Base-by-base conservation (phyloP, 257 asterid species). In the Lithospermum erythrorhizon region DNA sequence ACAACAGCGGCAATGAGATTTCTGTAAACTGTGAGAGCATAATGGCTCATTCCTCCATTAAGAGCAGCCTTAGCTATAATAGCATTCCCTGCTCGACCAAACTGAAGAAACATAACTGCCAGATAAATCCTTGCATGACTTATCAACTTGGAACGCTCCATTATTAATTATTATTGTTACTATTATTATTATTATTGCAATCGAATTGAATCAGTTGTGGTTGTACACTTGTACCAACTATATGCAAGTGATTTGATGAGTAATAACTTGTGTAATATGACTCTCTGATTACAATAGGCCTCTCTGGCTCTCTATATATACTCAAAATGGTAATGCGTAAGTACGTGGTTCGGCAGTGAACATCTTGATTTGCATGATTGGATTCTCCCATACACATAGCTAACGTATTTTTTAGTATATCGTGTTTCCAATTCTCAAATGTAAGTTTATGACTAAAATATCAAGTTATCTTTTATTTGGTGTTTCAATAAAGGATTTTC, bases 1-100 rank as follows among this genome's bases (percentile, higher is more conserved):
- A 68, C 23, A 25, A 55, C 62, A 0, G 85, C 79, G 6, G 95
- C 95, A 48, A 86, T 27, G 59, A 68, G 63, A 58, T 81, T 83
- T 32, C 93, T 73, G 17, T 41, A 41, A 11, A 41, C 49, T 13
- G 63, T 20, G 21, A 59, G 47, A 30, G 51, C 15, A 49, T 29
- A 59, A 30, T 25, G 63, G 53, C 47, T 59, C 63, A 59, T 59
- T 23, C 63, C 63, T n/a, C 47, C 37, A 9, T 59, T 59, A 4
- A 59, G 53, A 8, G 63, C 63, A 6, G 37, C 25, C 23, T 59
- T 59, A 7, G 63, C 37, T 6, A 59, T 59, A 23, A 59, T 30
- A 8, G 13, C 45, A 18, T 25, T 23, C 51, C 52, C 63, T 4
- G 51, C 63, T 6, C 16, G 19, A 17, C 63, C 21, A 5, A 59